Evolutionary conservation across 139 green algal species (phyloP).

Genomic region (Volvox reticuliferus): DNA sequence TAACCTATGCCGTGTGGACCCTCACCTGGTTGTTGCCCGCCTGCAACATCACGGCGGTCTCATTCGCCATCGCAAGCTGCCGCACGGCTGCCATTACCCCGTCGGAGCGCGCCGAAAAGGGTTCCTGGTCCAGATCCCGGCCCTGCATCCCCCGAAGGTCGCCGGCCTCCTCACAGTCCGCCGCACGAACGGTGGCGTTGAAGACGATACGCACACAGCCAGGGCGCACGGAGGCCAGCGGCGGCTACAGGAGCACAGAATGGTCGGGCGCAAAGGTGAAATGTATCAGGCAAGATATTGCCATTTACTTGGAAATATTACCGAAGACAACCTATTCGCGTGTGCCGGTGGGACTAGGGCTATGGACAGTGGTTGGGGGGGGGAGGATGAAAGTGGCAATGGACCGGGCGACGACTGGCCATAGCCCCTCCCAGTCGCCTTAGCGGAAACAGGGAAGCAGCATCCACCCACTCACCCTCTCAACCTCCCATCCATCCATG

Average conservation of each 20-base stretch:
- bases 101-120: neutral
- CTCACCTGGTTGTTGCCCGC: neutral
- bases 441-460: too few species aligned
- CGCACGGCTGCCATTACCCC: neutral
- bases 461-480: too few species aligned
- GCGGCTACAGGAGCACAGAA: neutral
- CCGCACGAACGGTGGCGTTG: neutral
- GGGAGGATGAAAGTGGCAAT: too few species aligned
- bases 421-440: too few species aligned
- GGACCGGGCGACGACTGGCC: too few species aligned
- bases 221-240: neutral
- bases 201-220: slow-evolving; percentile 15
- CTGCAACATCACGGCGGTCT: neutral
- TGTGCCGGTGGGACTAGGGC: too few species aligned
- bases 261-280: neutral
- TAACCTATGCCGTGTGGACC: too few species aligned
- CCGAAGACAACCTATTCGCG: too few species aligned
- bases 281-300: too few species aligned
- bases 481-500: too few species aligned
- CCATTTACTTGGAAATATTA: too few species aligned
- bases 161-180: neutral
- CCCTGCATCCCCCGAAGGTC: neutral
- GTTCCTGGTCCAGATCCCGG: neutral
- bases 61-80: neutral
- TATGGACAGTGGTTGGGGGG: too few species aligned